phyloP scores from a whole-genome alignment of 176 grass and related monocot genomes.

The Paspalum notatum region DNA sequence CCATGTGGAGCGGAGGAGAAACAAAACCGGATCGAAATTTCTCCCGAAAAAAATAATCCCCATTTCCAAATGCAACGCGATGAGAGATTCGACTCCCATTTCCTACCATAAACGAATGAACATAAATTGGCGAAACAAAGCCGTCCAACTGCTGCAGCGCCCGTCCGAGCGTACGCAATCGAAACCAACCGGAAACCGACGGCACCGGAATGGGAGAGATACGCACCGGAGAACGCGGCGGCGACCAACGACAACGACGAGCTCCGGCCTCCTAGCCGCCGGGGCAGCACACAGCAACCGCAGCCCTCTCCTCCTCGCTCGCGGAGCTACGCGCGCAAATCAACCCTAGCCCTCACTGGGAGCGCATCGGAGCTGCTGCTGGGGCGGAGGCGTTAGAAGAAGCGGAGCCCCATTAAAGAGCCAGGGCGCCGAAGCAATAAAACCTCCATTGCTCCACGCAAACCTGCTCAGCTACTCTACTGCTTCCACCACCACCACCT shows the following conservation, averaged over 20 bases:
- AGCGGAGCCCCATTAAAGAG: slow-evolving; percentile 60
- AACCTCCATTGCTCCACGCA: slow-evolving; percentile 42
- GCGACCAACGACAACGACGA: not conserved
- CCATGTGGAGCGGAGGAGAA: slow-evolving; percentile 15
- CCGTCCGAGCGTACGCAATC: not conserved
- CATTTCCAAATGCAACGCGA: not conserved
- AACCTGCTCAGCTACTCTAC: slow-evolving; percentile 32
- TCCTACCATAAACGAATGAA: slow-evolving; percentile 24
- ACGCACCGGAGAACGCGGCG: slow-evolving; percentile 33
- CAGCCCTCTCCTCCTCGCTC: not conserved
- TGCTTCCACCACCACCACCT: not conserved
- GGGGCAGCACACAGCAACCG: not conserved
- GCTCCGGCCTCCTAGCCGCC: not conserved
- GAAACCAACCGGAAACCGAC: slow-evolving; percentile 6
- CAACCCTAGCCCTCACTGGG: slow-evolving; percentile 35
- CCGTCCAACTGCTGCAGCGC: not conserved
- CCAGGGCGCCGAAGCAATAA: slow-evolving; percentile 41
- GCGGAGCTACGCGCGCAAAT: slow-evolving; percentile 3
- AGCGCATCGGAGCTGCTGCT: slow-evolving; percentile 7
- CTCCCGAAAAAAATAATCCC: not conserved
- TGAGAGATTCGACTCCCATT: slow-evolving; percentile 41
- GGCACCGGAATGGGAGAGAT: not conserved
- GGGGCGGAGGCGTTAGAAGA: slow-evolving; percentile 16
- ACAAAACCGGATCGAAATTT: slow-evolving; percentile 23
- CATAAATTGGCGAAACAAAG: not conserved